A percentile compares a stretch with the other conserved stretches of the same genome.
phyloP scores from a whole-genome alignment of 2,329 filamentous ascomycete genomes.

The Pseudofabraea citricarpa region DNA sequence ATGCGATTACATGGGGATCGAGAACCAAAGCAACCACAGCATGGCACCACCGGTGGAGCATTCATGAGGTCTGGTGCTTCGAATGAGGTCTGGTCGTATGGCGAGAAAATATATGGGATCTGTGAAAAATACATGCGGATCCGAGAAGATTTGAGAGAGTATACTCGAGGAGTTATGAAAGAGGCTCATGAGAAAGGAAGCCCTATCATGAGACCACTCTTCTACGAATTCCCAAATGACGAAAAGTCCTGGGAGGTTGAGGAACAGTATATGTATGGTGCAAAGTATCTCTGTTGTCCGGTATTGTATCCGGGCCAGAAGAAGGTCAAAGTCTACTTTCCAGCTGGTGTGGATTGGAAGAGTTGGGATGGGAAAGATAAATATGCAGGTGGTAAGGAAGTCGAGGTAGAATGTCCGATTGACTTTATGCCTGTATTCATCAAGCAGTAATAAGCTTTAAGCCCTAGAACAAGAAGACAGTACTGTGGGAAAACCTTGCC shows the following conservation, averaged over 20 bases:
- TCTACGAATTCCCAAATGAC: conserved; percentile 59
- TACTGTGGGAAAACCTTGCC: no score
- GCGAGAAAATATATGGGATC: conserved; percentile 53
- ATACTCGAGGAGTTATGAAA: conserved; percentile 53
- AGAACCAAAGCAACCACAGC: conserved; percentile 41
- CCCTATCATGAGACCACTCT: conserved; percentile 57
- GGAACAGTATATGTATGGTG: conserved; percentile 60
- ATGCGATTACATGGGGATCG: conserved; percentile 64
- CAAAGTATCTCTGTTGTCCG: conserved; percentile 53
- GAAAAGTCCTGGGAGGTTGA: conserved; percentile 49
- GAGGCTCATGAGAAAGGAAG: conserved; percentile 54
- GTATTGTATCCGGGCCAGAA: conserved; percentile 44
- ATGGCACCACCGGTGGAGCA: conserved; percentile 13
- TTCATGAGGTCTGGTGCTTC: conserved; percentile 36
- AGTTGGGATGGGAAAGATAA: conserved; percentile 29
- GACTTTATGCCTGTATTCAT: conserved; percentile 43
- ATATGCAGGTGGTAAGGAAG: conserved; percentile 33
- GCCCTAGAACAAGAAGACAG: no score
- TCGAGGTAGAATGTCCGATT: conserved; percentile 39
- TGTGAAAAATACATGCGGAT: conserved; percentile 54
- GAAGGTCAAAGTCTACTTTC: conserved; percentile 47
- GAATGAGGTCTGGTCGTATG: conserved; percentile 66
- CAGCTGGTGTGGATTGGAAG: conserved; percentile 39
- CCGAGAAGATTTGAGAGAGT: conserved; percentile 52
- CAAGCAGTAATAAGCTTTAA: not conserved